Conservation (phyloP, 169 alveolate species). For the Sarcocystis neurona region DNA sequence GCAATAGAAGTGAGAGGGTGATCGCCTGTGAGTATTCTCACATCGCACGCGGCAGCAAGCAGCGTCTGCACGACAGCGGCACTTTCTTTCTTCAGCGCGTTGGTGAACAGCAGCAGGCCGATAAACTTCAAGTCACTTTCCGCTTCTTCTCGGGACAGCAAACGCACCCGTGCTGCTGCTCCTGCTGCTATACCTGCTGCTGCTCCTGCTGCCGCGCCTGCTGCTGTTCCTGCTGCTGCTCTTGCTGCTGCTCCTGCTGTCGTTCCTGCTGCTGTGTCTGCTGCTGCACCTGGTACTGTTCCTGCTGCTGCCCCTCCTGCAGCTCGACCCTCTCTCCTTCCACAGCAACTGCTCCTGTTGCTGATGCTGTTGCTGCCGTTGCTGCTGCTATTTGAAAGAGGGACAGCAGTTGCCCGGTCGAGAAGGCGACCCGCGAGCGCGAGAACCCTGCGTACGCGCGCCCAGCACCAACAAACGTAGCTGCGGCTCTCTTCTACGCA, state of each 20-base stretch:
- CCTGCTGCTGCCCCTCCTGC: too few species aligned
- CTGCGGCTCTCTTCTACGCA: too few species aligned
- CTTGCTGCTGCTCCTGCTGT: too few species aligned
- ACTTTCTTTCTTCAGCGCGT: slow-evolving; percentile 5
- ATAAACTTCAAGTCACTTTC: background rate
- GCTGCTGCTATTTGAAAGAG: too few species aligned
- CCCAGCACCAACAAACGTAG: too few species aligned
- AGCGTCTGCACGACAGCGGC: background rate
- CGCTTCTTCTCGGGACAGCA: slow-evolving; percentile 13
- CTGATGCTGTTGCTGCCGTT: too few species aligned
- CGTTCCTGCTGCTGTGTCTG: too few species aligned
- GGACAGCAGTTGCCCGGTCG: too few species aligned
- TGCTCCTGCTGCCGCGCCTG: background rate
- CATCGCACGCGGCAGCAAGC: background rate
- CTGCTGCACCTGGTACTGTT: too few species aligned
- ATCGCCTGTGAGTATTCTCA: slow-evolving; percentile 9
- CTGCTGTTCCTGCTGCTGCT: background rate
- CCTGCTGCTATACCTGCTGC: background rate
- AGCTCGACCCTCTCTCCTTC: too few species aligned
- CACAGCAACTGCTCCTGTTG: too few species aligned
- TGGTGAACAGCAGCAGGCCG: slow-evolving; percentile 18
- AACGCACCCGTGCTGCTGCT: background rate
- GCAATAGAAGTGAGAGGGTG: slow-evolving; percentile 28
- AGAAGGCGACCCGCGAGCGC: slow-evolving; percentile 5
- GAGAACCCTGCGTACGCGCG: background rate